A percentile compares a stretch with the other conserved stretches of the same genome.
Conservation (phyloP, 768 basidiomycete genomes). For the Gelatoporia subvermispora region DNA sequence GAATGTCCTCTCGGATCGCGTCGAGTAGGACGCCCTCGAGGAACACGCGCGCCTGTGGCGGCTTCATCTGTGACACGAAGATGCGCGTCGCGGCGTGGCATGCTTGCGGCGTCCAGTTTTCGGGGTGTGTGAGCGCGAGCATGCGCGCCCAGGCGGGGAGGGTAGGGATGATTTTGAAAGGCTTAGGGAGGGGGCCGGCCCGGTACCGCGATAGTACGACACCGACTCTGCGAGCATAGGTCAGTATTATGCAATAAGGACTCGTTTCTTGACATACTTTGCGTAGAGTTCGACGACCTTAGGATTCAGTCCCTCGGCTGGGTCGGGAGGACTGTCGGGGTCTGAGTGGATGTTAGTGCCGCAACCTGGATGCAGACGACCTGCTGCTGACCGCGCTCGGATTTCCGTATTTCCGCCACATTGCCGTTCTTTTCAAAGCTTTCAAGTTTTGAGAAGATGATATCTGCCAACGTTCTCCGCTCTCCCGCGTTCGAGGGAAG, state of each 20-base stretch:
- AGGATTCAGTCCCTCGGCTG: slow-evolving; percentile 84
- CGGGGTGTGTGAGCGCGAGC: slow-evolving; percentile 86
- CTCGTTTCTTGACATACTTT: slow-evolving; percentile 54
- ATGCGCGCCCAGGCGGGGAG: slow-evolving; percentile 95
- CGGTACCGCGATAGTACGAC: slow-evolving; percentile 82
- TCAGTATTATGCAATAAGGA: not conserved
- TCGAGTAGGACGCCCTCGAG: slow-evolving; percentile 88
- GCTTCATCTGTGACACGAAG: slow-evolving; percentile 96
- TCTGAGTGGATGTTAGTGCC: slow-evolving; percentile 27
- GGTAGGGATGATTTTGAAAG: slow-evolving; percentile 97
- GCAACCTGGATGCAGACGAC: slow-evolving; percentile 6
- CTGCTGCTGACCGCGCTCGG: slow-evolving; percentile 43
- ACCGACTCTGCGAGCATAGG: slow-evolving; percentile 65
- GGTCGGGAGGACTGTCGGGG: slow-evolving; percentile 53
- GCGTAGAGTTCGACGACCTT: slow-evolving; percentile 90
- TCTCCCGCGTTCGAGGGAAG: slow-evolving; percentile 72
- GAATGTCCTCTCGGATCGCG: slow-evolving; percentile 85
- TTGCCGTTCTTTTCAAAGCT: slow-evolving; percentile 50
- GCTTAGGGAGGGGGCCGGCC: slow-evolving; percentile 90
- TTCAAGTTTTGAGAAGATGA: slow-evolving; percentile 94
- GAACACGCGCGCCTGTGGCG: slow-evolving; percentile 88
- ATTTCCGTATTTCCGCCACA: slow-evolving; percentile 53
- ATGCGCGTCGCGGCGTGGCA: slow-evolving; percentile 91
- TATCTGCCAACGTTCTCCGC: slow-evolving; percentile 85
- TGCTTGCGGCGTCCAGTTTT: slow-evolving; percentile 94